phyloP scores from a whole-genome alignment of 2,329 filamentous ascomycete genomes.

The Fusarium algeriense region DNA sequence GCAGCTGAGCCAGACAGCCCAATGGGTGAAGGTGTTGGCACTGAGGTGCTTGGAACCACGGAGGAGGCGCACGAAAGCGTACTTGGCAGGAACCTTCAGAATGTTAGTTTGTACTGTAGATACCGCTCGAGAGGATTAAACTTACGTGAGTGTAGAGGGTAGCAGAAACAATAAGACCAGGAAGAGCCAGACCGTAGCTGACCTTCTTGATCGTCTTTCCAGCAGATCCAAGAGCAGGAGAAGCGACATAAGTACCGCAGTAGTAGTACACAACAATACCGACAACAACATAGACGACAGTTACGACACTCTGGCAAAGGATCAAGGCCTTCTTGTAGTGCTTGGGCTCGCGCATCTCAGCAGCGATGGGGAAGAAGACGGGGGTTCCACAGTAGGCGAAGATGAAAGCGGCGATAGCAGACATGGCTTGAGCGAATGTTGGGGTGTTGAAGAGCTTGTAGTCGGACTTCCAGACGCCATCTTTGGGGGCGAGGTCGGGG shows the following conservation, averaged over 20 bases:
- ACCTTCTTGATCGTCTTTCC: constrained; percentile 58
- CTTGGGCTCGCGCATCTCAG: constrained; percentile 52
- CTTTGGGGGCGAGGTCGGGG: constrained; percentile 31
- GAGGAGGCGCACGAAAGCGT: constrained; percentile 38
- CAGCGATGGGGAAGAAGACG: constrained; percentile 51
- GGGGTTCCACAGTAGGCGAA: constrained; percentile 56
- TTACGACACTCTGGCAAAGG: constrained; percentile 47
- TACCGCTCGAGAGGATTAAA: fast-evolving
- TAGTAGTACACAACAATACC: constrained; percentile 59
- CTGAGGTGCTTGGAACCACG: constrained; percentile 51
- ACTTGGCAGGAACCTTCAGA: constrained; percentile 30
- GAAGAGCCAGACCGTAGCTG: constrained; percentile 55
- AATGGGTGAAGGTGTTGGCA: constrained; percentile 48
- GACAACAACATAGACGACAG: constrained; percentile 51
- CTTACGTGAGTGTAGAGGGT: constrained; percentile 48
- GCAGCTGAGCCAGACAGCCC: constrained; percentile 50
- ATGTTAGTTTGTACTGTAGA: fast-evolving
- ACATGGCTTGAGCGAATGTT: constrained; percentile 49
- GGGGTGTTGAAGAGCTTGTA: constrained; percentile 50
- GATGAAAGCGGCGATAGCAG: constrained; percentile 51
- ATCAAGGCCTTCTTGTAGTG: constrained; percentile 48
- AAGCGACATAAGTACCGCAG: constrained; percentile 61
- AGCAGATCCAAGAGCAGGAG: constrained; percentile 62
- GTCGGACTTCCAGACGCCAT: constrained; percentile 48
- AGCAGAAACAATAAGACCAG: constrained; percentile 47